These are phyloP conservation scores for Eucalyptus sp. DNA, from an alignment of 345 rosid species.

Conservation along the genomic window DNA sequence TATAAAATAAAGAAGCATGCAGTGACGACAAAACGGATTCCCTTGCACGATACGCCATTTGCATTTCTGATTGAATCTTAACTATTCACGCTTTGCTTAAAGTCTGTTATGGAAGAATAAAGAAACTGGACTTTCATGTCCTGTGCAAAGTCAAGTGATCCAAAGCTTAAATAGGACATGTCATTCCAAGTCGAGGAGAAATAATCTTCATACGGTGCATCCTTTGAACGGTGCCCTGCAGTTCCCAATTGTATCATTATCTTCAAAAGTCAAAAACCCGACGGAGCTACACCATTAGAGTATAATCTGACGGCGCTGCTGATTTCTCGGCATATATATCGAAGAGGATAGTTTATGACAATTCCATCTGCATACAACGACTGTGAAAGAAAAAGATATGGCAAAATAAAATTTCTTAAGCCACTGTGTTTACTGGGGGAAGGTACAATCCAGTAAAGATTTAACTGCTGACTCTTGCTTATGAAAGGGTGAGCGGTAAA, in stretches of 20 bases:
- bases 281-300: background rate
- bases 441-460: background rate
- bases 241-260: background rate
- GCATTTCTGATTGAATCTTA: background rate
- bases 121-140: background rate
- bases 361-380: background rate
- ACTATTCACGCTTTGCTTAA: background rate
- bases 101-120: background rate
- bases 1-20: background rate
- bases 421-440: background rate
- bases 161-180: background rate
- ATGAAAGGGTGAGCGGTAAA: too few relatives aligned
- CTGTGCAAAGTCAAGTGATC: background rate
- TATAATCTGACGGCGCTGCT: background rate
- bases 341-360: background rate
- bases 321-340: background rate
- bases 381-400: background rate
- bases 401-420: background rate
- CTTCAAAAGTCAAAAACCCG: background rate
- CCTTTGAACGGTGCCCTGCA: background rate
- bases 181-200: background rate
- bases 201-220: background rate
- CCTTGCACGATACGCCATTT: background rate
- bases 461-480: too few relatives aligned
- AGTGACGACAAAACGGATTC: background rate